Evolutionary conservation across 257 asterid genomes (phyloP), one percentile per base, ranked within the genome.

Genomic region (Penstemon barbatus): DNA sequence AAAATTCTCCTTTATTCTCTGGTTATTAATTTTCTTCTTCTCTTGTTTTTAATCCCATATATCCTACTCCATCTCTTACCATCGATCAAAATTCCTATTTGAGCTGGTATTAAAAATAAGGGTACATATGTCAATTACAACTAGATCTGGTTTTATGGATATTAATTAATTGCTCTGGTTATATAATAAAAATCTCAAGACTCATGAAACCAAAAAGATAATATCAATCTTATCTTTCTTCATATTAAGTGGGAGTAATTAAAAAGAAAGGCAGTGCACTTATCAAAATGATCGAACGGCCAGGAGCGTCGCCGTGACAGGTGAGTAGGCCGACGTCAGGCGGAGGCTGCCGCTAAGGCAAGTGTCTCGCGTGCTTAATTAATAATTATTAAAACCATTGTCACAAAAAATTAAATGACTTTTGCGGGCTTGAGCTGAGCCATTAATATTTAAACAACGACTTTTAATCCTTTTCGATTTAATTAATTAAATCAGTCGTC

Each of bases 291-390:
- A 15, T 15, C 36, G 0, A 6, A 43, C 59, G 61, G 68, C 57
- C 38, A 4, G 3, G 74, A 61, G 44, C 40, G 5, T 25, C 33
- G 0, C 42, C 43, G 73, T 37, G 77, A 48, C 13, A 3, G 45
- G 76, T 60, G 61, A 59, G 71, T 70, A 66, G 74, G 67, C 71
- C 37, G 74, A 71, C 77, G 57, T 71, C 74, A 61, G 53, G 62
- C 63, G 66, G 62, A 52, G 75, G 68, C 79, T 9, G 75, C 71
- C 52, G 50, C 18, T 15, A 15, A 15, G 18, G 18, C 18, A 15
- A 50, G 80, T 71, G 65, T 70, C 72, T 19, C 43, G 15, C 70
- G 74, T 72, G 66, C 68, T 70, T 68, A 63, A 58, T 57, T 53
- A 52, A 37, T 46, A 38, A 12, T 57, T 53, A 52, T 39, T 46